Conservation (phyloP, 257 asterid genomes). For the Apocynum venetum region DNA sequence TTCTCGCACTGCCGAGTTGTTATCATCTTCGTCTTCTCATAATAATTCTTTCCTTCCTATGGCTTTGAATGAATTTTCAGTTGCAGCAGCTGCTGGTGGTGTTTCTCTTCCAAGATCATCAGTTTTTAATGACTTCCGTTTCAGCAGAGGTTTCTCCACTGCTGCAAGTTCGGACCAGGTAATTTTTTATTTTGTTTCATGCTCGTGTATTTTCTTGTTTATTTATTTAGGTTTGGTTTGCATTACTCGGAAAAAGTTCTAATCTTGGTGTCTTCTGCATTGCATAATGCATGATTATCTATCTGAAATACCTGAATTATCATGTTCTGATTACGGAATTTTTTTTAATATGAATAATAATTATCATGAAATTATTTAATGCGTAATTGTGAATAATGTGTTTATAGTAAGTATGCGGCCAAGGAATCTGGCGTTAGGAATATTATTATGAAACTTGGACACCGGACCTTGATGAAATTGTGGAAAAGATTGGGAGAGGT, state of each 20-base stretch:
- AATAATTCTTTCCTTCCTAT: constrained; percentile 4
- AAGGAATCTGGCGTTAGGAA: too few relatives aligned
- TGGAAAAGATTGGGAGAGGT: not conserved
- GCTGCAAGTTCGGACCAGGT: constrained; percentile 56
- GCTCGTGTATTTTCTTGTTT: not conserved
- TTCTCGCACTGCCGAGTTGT: constrained; percentile 25
- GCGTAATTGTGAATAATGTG: too few relatives aligned
- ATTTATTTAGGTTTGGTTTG: too few relatives aligned
- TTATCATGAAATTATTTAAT: too few relatives aligned
- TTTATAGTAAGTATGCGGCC: too few relatives aligned
- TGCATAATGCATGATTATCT: too few relatives aligned
- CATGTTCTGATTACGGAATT: too few relatives aligned
- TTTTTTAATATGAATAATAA: too few relatives aligned
- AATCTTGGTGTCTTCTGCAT: too few relatives aligned
- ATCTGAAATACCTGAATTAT: too few relatives aligned
- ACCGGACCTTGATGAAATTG: not conserved
- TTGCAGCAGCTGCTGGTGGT: constrained; percentile 11
- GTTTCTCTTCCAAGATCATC: constrained; percentile 16
- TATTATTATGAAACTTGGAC: too few relatives aligned
- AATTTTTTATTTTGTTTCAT: not conserved
- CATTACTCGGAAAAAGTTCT: not conserved
- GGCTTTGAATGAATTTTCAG: constrained; percentile 14
- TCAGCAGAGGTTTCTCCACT: constrained; percentile 26
- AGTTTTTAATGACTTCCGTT: constrained; percentile 24
- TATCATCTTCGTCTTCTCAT: constrained; percentile 14